These are phyloP conservation scores for Barnettozyma sucrosica DNA, from an alignment of 805 yeast species.

Conservation along the genomic window DNA sequence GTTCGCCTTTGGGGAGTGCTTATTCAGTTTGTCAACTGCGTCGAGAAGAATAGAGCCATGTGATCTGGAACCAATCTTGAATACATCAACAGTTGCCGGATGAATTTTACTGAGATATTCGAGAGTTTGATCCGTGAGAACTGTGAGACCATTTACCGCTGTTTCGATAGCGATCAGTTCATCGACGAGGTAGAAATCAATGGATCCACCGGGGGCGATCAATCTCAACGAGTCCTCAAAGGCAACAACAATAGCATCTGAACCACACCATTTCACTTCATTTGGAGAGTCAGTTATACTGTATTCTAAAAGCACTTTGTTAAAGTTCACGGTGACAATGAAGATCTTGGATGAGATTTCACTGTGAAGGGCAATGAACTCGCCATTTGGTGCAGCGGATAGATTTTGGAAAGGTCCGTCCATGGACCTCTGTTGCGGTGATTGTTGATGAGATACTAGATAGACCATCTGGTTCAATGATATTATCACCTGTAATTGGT, in stretches of 20 bases:
- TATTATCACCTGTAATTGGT: slow-evolving; percentile 14
- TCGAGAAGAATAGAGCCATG: slow-evolving; percentile 81
- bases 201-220: slow-evolving; percentile 59
- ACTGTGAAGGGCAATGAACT: slow-evolving; percentile 48
- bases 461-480: slow-evolving; percentile 10
- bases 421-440: slow-evolving; percentile 27
- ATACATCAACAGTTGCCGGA: slow-evolving; percentile 49
- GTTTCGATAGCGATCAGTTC: slow-evolving; percentile 39
- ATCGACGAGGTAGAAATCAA: slow-evolving; percentile 46
- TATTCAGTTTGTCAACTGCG: slow-evolving; percentile 60
- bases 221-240: slow-evolving; percentile 57
- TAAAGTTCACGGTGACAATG: slow-evolving; percentile 40
- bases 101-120: slow-evolving; percentile 64
- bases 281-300: slow-evolving; percentile 31
- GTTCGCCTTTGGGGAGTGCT: slow-evolving; percentile 74
- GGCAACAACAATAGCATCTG: slow-evolving; percentile 69
- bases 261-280: slow-evolving; percentile 72
- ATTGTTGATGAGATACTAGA: slow-evolving; percentile 7
- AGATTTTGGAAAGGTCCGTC: slow-evolving; percentile 45
- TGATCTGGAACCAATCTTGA: slow-evolving; percentile 76
- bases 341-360: slow-evolving; percentile 36
- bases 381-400: slow-evolving; percentile 47
- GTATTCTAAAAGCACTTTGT: slow-evolving; percentile 23
- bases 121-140: slow-evolving; percentile 48
- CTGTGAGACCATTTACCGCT: slow-evolving; percentile 64